Evolutionary conservation across 371 early-diverging fungal species (phyloP), one percentile per base, ranked within the genome.

Genomic region (Dentiscutata heterogama): DNA sequence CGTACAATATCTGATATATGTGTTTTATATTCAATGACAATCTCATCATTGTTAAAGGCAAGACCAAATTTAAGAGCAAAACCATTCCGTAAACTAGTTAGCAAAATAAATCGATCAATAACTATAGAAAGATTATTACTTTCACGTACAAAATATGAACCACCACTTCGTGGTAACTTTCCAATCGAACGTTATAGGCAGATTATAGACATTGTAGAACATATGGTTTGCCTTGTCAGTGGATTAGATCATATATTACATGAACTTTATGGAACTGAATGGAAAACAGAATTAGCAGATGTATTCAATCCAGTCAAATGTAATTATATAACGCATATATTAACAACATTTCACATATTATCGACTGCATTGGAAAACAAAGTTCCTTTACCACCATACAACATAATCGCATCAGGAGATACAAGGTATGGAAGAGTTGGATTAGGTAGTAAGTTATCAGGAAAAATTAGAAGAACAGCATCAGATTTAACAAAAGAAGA

Each of bases 71-170:
- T 7, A 16, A 71, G 39, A n/a, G 61, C 77, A 2, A 56, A 39
- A 46, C 3, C 61, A 63, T 76, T 76, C 39, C n/a, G 77, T 7
- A 76, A 76, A 51, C 39, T 76, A 18, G 42, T 76, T n/a, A 39
- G 42, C 0, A 14, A 61, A 39, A 76, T 76, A 11, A 56, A 76
- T 56, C 39, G 77, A 76, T 76, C 77, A 22, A 76, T 63, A 39
- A 46, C n/a, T n/a, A 76, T 46, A 5, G 77, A 56, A 76, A 35
- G 77, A 16, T 61, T 76, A 60, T 46, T 76, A 35, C 51, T 76
- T 16, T 76, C 77, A 25, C 42, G 77, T 46, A 76, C 77, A 60
- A 39, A 39, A 10, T 76, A 76, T 29, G 77, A 76, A 76, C 77
- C 77, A 60, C 77, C 77, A 39, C 46, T 76, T 39, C 25, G 77